Evolutionary conservation across 306 rosid genomes (phyloP), one percentile per base, ranked within the genome.

Genomic region (Lupinus albus): DNA sequence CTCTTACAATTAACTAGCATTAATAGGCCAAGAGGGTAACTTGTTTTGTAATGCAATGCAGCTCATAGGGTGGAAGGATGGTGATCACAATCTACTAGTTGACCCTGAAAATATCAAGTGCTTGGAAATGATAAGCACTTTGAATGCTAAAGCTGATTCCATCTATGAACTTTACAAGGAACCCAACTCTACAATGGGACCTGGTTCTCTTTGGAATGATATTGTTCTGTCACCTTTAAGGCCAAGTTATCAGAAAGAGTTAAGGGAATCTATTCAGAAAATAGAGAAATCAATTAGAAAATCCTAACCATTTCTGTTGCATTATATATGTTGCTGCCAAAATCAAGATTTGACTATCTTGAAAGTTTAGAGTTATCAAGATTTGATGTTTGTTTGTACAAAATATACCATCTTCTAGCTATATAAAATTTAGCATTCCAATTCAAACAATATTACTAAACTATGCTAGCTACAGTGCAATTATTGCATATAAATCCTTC

Each of bases 11-110:
- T 8, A 0, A 3, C 0, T 36, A 11, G 12, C 18, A 15, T 68
- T 62, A 56, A 13, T 32, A 73, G 47, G 46, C 39, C 5, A 70
- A 30, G 55, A 28, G 14, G 21, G 21, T 61, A 12, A 67, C 28
- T 54, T 58, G 41, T 10, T 77, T 70, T 53, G 30, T 25, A 17
- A 76, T 45, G 13, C 20, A 55, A 39, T 71, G 52, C 85, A 93
- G 98, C 84, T 90, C 45, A 85, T 90, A 58, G 88, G 78, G 61
- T 55, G 86, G 91, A 93, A 89, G 76, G 85, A 80, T 7, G 91
- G 94, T 36, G 78, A 51, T 53, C 59, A 73, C 74, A 78, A 74
- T 48, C 55, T 85, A 78, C 84, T 82, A 1, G 79, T 88, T 64
- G 96, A 93, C 60, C 75, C 82, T 1, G 87, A 84, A 59, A 83